phyloP scores from a whole-genome alignment of 768 basidiomycete genomes.

The Calocybe indica region DNA sequence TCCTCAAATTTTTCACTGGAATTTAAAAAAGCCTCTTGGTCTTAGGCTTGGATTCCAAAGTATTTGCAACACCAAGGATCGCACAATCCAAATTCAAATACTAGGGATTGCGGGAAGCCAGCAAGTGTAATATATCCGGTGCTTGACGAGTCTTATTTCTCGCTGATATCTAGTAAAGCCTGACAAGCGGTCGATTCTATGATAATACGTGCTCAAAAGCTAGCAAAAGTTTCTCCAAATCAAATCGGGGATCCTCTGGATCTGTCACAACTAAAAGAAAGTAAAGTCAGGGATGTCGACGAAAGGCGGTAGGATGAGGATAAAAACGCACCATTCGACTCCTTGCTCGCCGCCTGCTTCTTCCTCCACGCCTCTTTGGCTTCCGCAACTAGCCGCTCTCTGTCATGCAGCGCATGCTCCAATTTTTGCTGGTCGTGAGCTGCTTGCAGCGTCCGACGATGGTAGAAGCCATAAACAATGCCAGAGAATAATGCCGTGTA shows the following conservation, averaged over 20 bases:
- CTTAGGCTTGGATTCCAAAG: too few relatives aligned
- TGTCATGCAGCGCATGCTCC: conserved; percentile 63
- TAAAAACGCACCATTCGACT: conserved; percentile 46
- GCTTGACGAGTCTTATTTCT: too few relatives aligned
- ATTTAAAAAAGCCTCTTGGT: too few relatives aligned
- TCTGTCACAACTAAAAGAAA: conserved; percentile 71
- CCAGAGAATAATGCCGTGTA: conserved; percentile 88
- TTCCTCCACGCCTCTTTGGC: conserved; percentile 90
- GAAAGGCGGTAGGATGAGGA: conserved; percentile 1
- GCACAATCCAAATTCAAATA: too few relatives aligned
- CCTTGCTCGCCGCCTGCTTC: conserved; percentile 54
- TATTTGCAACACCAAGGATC: too few relatives aligned
- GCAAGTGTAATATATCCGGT: too few relatives aligned
- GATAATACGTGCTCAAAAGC: conserved; percentile 68
- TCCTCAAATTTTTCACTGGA: too few relatives aligned
- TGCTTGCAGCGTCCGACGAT: conserved; percentile 85
- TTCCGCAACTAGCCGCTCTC: conserved; percentile 73
- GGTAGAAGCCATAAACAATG: conserved; percentile 86
- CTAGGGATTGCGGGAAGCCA: too few relatives aligned
- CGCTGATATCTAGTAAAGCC: conserved; percentile 10
- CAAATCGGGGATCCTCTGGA: conserved; percentile 93
- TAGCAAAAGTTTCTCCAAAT: conserved; percentile 84
- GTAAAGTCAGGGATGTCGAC: conserved; percentile 8
- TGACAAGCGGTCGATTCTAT: conserved; percentile 29
- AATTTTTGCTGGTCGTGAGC: conserved; percentile 73